Evolutionary conservation across 352 stramenopile species (phyloP).

Genomic region (Pythium pyrilobum): DNA sequence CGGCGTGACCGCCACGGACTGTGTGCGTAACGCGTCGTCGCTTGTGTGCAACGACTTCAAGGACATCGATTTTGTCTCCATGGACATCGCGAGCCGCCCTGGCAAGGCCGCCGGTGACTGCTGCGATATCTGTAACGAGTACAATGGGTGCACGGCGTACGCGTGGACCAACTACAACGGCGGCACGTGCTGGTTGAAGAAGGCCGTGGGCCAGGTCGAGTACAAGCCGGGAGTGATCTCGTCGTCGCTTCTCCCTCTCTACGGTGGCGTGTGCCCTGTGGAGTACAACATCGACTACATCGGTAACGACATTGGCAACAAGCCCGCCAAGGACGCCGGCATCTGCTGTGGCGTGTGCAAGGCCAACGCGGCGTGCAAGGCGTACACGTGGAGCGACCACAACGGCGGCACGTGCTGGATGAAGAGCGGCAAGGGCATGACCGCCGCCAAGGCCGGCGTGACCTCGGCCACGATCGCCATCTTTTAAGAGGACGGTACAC

Average conservation of each 20-base stretch:
- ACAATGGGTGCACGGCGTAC: constrained; percentile 48
- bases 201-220: neutral
- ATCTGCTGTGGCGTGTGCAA: neutral
- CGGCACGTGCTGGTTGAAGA: constrained; percentile 59
- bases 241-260: neutral
- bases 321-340: neutral
- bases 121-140: constrained; percentile 30
- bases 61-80: constrained; percentile 17
- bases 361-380: neutral
- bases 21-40: neutral
- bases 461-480: neutral
- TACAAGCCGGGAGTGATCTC: constrained; percentile 6
- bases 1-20: neutral
- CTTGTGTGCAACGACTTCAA: neutral
- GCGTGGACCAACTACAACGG: constrained; percentile 42
- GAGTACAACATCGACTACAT: constrained; percentile 6
- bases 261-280: neutral
- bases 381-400: constrained; percentile 36
- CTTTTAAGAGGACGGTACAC: neutral
- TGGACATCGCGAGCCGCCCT: constrained; percentile 7
- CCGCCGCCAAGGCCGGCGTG: neutral
- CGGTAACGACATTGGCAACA: neutral
- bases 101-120: constrained; percentile 11
- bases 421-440: constrained; percentile 26
- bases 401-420: constrained; percentile 51